Base-by-base conservation (phyloP, 129 eudicot genomes). In the Dittrichia graveolens region DNA sequence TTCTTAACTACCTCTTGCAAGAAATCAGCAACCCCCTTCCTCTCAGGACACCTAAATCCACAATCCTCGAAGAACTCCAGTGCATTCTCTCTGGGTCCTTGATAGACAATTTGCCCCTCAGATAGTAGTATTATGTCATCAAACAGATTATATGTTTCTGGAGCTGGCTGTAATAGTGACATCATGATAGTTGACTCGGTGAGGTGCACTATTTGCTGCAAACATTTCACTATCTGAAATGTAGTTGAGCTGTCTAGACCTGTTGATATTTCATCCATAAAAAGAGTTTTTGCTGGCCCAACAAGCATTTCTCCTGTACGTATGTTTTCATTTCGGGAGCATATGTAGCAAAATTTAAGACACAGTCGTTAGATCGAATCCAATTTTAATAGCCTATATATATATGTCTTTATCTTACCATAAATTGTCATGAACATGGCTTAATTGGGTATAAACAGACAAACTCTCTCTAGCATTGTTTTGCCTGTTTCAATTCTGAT, bases 211-310 rank as follows among this genome's bases (percentile, higher is more conserved):
- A 92, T 80, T 62, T 92, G 97, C 48, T 92, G 97, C 83, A 92
- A 52, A 61, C 96, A 92, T 65, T 92, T 88, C 38, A 89, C 97
- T 50, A 92, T 89, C 74, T 92, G 97, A 78, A 79, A 92, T 1
- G 97, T 92, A 35, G 96, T 92, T 5, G 97, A 89, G 72, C 96
- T 88, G 81, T 92, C 97, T 59, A 92, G 81, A 58, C 97, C 97
- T 0, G 96, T 92, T 65, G 97, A 92, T 80, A 91, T 91, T 76
- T 91, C 97, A 39, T 91, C 97, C 96, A 91, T 91, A 73, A 91
- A 86, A 41, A 91, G 68, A 12, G 90, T 76, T 71, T 88, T 91
- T 47, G 97, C 83, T 47, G 97, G 96, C 40, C 97, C 97, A 43
- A 92, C 97, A 68, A 92, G 82, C 94, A 89, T 88, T 67, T 92